Base-by-base conservation (phyloP, 192 early-diverging fungal species). In the Backusella liffmaniae region DNA sequence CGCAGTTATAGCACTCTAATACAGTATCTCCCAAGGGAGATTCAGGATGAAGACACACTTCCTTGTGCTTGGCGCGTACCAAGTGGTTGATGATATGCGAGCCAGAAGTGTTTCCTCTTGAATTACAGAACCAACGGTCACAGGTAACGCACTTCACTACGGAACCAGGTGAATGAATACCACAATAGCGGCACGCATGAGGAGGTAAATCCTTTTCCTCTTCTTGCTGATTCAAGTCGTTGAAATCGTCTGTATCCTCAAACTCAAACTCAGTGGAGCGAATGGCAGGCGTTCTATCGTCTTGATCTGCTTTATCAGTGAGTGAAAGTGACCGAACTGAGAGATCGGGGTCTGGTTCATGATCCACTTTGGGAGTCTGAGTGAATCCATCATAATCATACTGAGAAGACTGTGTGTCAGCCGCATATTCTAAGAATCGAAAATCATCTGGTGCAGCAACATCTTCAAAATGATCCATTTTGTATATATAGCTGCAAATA, bases 1-100 rank as follows among this genome's bases (percentile, higher is more conserved):
- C 95, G 84, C 98, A 99, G 83, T 97, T 95, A 86, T 98, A 99
- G 80, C 98, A 99, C 82, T 99, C 98, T 42, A 99, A 87, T 2
- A 92, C 88, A 1, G 95, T 96, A 62, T 98, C 98, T 26, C 97
- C 98, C 12, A 99, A 89, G 23, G 95, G 93, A 9, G 94, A 93
- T n/a, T 94, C 91, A 0, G 95, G 93, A 77, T 99, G 98, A 32
- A 99, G 88, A 69, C 87, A 86, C 9, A 98, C 97, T 80, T 99
- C 97, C 80, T 95, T 96, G 85, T 99, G 98, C 73, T 93, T 92
- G 26, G 96, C 92, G 36, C 89, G 88, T 35, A 98, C 97, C 56
- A 99, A 82, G 77, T 99, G 98, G 77, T 92, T 95, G 73, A 99
- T 91, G 67, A 98, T 97, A 78, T 99, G 98, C 13, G 98, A 93